phyloP scores from a whole-genome alignment of 2,329 filamentous ascomycete genomes.

The Macrophomina phaseolina region DNA sequence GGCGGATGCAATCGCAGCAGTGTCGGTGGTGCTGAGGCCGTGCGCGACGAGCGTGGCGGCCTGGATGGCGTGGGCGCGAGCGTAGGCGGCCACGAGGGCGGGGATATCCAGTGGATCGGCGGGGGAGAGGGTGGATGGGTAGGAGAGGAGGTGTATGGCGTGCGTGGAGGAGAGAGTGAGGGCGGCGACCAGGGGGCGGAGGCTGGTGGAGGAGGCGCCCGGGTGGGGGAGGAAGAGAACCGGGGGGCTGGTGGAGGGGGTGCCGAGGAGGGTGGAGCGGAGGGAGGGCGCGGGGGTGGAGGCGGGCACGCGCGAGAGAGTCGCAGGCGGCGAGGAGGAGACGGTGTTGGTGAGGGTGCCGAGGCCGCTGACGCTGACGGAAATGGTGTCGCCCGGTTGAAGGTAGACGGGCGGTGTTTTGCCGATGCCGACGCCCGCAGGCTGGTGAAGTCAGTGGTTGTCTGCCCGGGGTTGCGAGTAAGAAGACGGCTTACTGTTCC shows the following conservation, averaged over 20 bases:
- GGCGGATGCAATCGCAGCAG: constrained; percentile 48
- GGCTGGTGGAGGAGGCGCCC: background rate
- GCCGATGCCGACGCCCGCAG: constrained; percentile 57
- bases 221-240: background rate
- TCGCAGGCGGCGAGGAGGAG: constrained; percentile 42
- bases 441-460: background rate
- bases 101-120: constrained; percentile 41
- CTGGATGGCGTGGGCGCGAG: constrained; percentile 23
- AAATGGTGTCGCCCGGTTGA: constrained; percentile 50
- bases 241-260: too few species aligned
- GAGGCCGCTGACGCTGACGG: constrained; percentile 38
- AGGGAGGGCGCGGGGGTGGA: constrained; percentile 30
- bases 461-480: background rate
- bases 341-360: constrained; percentile 48
- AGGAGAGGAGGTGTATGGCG: background rate
- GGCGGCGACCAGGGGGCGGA: constrained; percentile 48
- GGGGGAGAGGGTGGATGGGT: constrained; percentile 54
- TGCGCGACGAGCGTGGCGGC: constrained; percentile 56
- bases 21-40: constrained; percentile 59
- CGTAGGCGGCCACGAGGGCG: background rate
- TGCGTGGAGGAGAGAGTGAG: constrained; percentile 34
- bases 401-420: constrained; percentile 38
- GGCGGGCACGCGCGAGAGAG: background rate
- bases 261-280: constrained; percentile 28
- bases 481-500: constrained; percentile 42